These are phyloP conservation scores for Phytomonas sp. DNA, from an alignment of 208 protist species.

Conservation along the genomic window DNA sequence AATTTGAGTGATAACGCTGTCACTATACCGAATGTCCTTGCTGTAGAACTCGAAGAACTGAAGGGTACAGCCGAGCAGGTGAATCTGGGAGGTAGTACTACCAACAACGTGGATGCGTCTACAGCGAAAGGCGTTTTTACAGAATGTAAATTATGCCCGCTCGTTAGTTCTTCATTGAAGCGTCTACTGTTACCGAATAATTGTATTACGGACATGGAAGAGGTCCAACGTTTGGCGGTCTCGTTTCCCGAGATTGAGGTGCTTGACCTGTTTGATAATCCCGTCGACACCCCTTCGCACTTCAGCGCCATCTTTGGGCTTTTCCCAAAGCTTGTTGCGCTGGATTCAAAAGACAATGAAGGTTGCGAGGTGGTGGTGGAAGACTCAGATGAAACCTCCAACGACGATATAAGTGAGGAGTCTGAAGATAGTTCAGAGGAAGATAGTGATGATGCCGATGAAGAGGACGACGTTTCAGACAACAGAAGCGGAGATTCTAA, in stretches of 20 bases:
- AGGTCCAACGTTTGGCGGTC: conserved; percentile 40
- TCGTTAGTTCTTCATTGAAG: conserved; percentile 19
- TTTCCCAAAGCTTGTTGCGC: conserved; percentile 6
- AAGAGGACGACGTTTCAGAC: background rate
- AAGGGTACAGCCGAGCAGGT: background rate
- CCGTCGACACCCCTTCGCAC: conserved; percentile 28
- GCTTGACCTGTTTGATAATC: conserved; percentile 57
- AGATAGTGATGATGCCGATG: conserved; percentile 11
- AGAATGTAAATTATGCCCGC: background rate
- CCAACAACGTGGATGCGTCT: background rate
- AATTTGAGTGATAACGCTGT: conserved; percentile 84
- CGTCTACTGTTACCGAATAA: conserved; percentile 74
- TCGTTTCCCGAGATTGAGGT: conserved; percentile 58
- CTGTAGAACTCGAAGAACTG: background rate
- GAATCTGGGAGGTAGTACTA: background rate
- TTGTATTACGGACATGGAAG: conserved; percentile 26
- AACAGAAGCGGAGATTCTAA: background rate
- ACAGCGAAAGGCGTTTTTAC: background rate
- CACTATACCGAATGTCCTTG: conserved; percentile 14
- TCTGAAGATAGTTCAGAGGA: background rate
- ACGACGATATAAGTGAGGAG: background rate
- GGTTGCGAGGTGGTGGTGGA: background rate
- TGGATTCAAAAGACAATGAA: conserved; percentile 1
- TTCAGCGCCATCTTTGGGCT: conserved; percentile 11
- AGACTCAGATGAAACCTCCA: background rate